Conservation (phyloP, 1,139 yeast genomes). For the Zygotorulaspora mrakii region DNA sequence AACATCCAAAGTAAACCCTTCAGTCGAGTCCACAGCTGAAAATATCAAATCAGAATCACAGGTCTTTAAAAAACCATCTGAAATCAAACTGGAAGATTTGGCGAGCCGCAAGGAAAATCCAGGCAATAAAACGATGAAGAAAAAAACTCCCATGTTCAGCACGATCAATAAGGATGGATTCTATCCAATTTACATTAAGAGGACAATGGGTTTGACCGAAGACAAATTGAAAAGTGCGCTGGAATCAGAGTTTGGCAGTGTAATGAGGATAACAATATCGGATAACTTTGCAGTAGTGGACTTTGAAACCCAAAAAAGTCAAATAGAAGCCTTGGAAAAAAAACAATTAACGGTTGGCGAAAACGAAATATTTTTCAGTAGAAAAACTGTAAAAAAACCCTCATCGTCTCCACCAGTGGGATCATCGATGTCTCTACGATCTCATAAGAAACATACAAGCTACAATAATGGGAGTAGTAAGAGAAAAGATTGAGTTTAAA, state of each 20-base stretch:
- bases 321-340: constrained; percentile 32
- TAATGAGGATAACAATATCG: constrained; percentile 31
- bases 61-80: constrained; percentile 12
- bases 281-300: constrained; percentile 36
- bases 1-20: constrained; percentile 10
- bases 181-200: constrained; percentile 33
- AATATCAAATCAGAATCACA: constrained; percentile 7
- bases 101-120: constrained; percentile 19
- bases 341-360: constrained; percentile 26
- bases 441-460: constrained; percentile 15
- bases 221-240: constrained; percentile 26
- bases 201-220: constrained; percentile 30
- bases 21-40: constrained; percentile 6
- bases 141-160: constrained; percentile 23
- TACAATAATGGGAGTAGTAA: constrained; percentile 3
- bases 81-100: constrained; percentile 19
- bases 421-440: constrained; percentile 10
- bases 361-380: constrained; percentile 27
- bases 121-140: constrained; percentile 21
- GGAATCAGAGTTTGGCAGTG: constrained; percentile 32
- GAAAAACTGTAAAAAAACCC: constrained; percentile 29
- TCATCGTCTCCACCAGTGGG: constrained; percentile 17
- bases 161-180: constrained; percentile 34
- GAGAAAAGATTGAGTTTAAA: constrained; percentile 2
- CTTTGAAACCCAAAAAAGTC: constrained; percentile 32